Evolutionary conservation across 2,329 filamentous ascomycete species (phyloP), one percentile per base, ranked within the genome.

Genomic region (Microdochium trichocladiopsis): DNA sequence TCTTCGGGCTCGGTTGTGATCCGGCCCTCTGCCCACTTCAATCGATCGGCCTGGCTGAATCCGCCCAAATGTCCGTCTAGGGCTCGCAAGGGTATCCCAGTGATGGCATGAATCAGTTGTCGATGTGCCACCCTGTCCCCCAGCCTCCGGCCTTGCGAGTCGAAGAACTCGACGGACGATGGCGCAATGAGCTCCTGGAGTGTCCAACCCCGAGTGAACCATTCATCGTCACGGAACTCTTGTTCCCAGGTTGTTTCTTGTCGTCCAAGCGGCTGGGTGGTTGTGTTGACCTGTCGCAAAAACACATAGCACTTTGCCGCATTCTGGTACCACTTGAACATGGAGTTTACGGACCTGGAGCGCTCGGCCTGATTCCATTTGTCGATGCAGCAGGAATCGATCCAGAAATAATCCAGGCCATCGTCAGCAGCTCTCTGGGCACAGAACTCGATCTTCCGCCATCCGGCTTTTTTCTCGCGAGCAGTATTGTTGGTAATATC

Each of bases 141-240:
- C 5, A 48, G 47, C 23, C 12, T 25, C 12, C 18, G 47, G 10
- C 47, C 47, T 21, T 48, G 23, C 14, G 14, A 11, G 12, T 25
- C 22, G n/a, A 22, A 21, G 21, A 48, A 48, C 47, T 25, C 22
- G 25, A 48, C 14, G 21, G 23, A 12, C 21, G 8, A 6, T 9
- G 41, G 41, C 8, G 41, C 41, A 47, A 47, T n/a, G n/a, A n/a
- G 47, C 22, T 63, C 57, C 25, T 63, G 60, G 2, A 62, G n/a
- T 6, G 60, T 62, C 60, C 58, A 63, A 1, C 60, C 60, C 43
- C 60, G 51, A 2, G 45, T 50, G 24, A 63, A 60, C 61, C 60
- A 62, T 10, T 52, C 55, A 14, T 61, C 61, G 12, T 8, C 5
- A 2, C 16, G 50, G 22, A 60, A 58, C 2, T 25, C 22, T 24